Conservation (phyloP, 257 asterid species). For the Solanum arcanum region DNA sequence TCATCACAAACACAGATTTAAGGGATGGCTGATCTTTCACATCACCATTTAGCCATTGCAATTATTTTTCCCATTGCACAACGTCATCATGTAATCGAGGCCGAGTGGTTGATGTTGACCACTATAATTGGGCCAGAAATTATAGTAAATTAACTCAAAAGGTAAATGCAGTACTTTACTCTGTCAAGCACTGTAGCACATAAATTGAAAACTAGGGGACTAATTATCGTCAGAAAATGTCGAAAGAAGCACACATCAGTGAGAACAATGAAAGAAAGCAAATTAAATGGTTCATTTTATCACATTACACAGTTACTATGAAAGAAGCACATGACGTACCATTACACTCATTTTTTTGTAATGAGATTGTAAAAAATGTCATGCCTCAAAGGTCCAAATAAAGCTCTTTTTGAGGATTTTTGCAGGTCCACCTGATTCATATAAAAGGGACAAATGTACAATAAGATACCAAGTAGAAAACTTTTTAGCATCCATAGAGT, state of each 20-base stretch:
- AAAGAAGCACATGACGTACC: conserved; percentile 8
- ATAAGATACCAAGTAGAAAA: background rate
- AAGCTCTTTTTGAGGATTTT: background rate
- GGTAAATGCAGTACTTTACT: background rate
- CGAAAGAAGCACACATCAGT: background rate
- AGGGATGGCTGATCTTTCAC: background rate
- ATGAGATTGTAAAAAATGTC: background rate
- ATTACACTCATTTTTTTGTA: background rate
- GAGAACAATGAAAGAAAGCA: background rate
- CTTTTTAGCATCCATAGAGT: background rate
- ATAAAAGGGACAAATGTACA: background rate
- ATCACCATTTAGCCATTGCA: background rate
- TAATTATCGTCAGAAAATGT: background rate
- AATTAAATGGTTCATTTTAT: background rate
- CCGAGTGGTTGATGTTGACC: background rate
- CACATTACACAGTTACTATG: background rate
- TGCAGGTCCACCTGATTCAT: background rate
- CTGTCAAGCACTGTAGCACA: background rate
- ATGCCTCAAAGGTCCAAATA: background rate
- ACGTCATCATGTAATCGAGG: background rate
- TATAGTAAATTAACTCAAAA: background rate
- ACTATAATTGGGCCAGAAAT: background rate
- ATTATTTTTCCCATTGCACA: background rate
- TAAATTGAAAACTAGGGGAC: background rate
- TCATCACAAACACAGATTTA: background rate